phyloP scores from a whole-genome alignment of 805 yeast genomes.

The Hanseniaspora lindneri region DNA sequence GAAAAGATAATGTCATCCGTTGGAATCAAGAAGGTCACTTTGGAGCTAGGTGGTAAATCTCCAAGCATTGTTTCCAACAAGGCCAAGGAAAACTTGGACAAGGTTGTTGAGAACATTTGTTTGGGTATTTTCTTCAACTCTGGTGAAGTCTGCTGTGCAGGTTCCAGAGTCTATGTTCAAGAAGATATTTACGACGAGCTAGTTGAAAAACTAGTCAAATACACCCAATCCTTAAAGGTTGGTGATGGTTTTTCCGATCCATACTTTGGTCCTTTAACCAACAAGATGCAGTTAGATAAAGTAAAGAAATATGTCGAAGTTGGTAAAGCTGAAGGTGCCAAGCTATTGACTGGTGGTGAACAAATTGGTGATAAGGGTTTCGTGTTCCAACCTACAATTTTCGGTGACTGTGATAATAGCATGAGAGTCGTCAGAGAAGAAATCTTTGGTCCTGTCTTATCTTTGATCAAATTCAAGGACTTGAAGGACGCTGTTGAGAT shows the following conservation, averaged over 20 bases:
- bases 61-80: conserved; percentile 64
- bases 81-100: conserved; percentile 53
- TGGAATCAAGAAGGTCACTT: conserved; percentile 69
- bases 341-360: conserved; percentile 70
- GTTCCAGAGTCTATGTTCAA: conserved; percentile 77
- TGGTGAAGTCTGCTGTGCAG: conserved; percentile 90
- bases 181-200: conserved; percentile 58
- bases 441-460: conserved; percentile 82
- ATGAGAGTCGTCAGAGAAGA: conserved; percentile 76
- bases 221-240: conserved; percentile 43
- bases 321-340: conserved; percentile 59
- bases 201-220: conserved; percentile 42
- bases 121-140: conserved; percentile 76
- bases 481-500: conserved; percentile 60
- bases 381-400: conserved; percentile 72
- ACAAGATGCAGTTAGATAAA: conserved; percentile 53
- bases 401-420: conserved; percentile 64
- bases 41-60: conserved; percentile 84
- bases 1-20: conserved; percentile 60
- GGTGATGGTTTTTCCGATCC: conserved; percentile 71
- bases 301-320: conserved; percentile 50
- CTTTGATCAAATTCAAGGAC: conserved; percentile 58
- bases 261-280: conserved; percentile 68
- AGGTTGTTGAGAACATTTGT: conserved; percentile 55
- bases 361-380: conserved; percentile 58